Conservation (phyloP, 352 stramenopile species). For the Pythium graminicola region DNA sequence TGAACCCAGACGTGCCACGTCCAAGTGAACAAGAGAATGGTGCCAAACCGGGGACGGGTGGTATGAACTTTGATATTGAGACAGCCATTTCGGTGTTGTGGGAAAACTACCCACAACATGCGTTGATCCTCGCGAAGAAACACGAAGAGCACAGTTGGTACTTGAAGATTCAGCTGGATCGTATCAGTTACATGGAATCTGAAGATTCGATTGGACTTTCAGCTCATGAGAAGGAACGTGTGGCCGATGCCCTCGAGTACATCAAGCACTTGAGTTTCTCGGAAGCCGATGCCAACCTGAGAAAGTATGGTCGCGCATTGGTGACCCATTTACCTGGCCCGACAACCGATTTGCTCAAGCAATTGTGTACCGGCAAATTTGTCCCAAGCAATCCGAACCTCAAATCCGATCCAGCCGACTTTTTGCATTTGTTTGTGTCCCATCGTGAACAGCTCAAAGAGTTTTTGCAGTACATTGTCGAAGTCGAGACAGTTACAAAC, state of each 20-base stretch:
- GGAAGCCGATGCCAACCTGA: constrained; percentile 78
- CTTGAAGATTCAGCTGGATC: constrained; percentile 89
- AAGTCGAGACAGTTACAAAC: constrained; percentile 83
- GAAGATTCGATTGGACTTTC: constrained; percentile 63
- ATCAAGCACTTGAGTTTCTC: constrained; percentile 83
- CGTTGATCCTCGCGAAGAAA: constrained; percentile 85
- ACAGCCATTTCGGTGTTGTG: constrained; percentile 91
- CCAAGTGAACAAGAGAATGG: constrained; percentile 10
- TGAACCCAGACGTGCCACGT: constrained; percentile 9
- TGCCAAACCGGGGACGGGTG: constrained; percentile 26
- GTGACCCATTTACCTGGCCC: constrained; percentile 81
- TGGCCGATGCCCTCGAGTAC: constrained; percentile 87
- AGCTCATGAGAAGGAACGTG: constrained; percentile 70
- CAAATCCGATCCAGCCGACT: constrained; percentile 82
- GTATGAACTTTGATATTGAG: constrained; percentile 86
- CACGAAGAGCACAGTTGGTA: constrained; percentile 90
- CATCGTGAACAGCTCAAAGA: constrained; percentile 84
- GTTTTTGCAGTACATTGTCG: constrained; percentile 87
- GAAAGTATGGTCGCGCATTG: constrained; percentile 86
- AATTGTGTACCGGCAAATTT: constrained; percentile 85
- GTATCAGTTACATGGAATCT: constrained; percentile 83
- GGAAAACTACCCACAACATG: constrained; percentile 89
- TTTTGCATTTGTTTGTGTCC: constrained; percentile 91
- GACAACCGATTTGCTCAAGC: constrained; percentile 88
- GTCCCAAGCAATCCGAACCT: constrained; percentile 39